Evolutionary conservation across 129 eudicot species (phyloP).

Genomic region (Artemisia annua): DNA sequence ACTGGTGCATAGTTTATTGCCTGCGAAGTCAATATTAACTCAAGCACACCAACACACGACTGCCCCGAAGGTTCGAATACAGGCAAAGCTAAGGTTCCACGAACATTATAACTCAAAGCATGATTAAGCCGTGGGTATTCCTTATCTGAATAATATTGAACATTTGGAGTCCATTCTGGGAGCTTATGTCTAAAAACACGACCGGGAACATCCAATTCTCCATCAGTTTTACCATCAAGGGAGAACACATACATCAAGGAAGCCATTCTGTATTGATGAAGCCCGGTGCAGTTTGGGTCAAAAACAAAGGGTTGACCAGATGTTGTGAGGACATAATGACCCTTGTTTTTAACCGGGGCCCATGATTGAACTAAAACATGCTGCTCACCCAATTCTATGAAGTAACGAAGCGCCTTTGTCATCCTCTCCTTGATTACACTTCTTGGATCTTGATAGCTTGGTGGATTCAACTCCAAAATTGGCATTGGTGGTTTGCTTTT

Average conservation of each 20-base stretch:
- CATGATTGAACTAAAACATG: conserved; percentile 80
- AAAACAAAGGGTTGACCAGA: conserved; percentile 92
- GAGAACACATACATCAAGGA: conserved; percentile 69
- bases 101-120: conserved; percentile 73
- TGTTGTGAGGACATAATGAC: conserved; percentile 69
- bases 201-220: conserved; percentile 77
- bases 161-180: conserved; percentile 98
- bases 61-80: conserved; percentile 88
- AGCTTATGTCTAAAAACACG: conserved; percentile 72
- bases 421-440: conserved; percentile 81
- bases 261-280: conserved; percentile 80
- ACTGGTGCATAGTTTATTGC: conserved; percentile 89
- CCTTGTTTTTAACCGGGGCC: conserved; percentile 49
- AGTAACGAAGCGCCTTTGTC: conserved; percentile 86
- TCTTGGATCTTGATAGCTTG: conserved; percentile 46
- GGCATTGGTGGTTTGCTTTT: conserved; percentile 49
- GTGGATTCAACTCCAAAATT: too few relatives aligned
- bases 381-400: conserved; percentile 71
- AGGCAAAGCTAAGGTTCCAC: conserved; percentile 82
- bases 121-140: conserved; percentile 75
- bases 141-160: conserved; percentile 82
- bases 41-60: conserved; percentile 91
- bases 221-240: conserved; percentile 63
- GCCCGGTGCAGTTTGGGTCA: conserved; percentile 69
- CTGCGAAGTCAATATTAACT: conserved; percentile 88